phyloP scores from a whole-genome alignment of 495 filamentous ascomycete species.

The Penicillium samsonianum region DNA sequence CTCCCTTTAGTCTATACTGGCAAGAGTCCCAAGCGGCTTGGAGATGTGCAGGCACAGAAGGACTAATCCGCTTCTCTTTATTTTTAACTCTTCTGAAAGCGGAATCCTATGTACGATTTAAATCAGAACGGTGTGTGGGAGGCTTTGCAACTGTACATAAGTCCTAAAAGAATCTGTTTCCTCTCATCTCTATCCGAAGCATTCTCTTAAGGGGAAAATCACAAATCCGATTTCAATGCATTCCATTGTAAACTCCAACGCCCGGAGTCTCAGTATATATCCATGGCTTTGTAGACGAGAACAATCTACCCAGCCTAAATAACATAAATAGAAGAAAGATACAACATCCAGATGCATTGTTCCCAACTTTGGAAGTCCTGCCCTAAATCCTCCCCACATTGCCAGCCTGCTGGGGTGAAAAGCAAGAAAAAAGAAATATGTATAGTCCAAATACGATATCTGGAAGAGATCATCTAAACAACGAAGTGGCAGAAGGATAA shows the following conservation, averaged over 20 bases:
- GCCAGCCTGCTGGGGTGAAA: conserved; percentile 24
- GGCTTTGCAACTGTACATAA: conserved; percentile 4
- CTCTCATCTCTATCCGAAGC: neutral
- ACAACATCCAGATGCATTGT: conserved; percentile 4
- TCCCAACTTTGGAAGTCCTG: conserved; percentile 1
- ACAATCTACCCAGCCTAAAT: conserved; percentile 2
- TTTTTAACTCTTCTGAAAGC: neutral
- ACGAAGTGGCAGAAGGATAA: neutral
- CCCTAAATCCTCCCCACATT: conserved; percentile 14
- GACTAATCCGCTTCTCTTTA: neutral
- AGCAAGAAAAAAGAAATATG: conserved; percentile 15
- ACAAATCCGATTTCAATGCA: neutral
- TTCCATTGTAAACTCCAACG: neutral
- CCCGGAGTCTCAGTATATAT: conserved; percentile 11
- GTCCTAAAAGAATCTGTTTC: neutral
- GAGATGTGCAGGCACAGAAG: neutral
- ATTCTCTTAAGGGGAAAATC: neutral
- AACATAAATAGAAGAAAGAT: conserved; percentile 9
- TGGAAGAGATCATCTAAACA: conserved; percentile 1
- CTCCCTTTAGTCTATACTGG: conserved; percentile 21
- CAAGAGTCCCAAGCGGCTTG: conserved; percentile 19
- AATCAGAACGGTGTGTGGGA: neutral
- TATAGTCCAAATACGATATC: conserved; percentile 9
- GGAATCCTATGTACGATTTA: neutral
- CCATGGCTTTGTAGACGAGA: conserved; percentile 8